These are phyloP conservation scores for Xerocomus spinulosus DNA, from an alignment of 768 basidiomycete species.

Conservation along the genomic window DNA sequence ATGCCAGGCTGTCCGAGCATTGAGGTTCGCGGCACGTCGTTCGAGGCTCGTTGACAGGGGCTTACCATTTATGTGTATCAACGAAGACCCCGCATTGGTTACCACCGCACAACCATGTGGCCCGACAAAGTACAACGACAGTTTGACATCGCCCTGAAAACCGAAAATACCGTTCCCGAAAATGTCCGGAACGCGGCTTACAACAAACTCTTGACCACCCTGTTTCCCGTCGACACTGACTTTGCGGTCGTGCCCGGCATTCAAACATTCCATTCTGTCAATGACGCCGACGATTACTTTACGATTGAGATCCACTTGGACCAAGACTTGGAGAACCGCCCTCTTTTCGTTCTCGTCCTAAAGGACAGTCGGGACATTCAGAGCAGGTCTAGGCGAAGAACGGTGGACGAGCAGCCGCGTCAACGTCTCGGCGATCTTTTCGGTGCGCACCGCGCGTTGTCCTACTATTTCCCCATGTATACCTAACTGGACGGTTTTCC, in stretches of 20 bases:
- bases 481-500: too few relatives aligned
- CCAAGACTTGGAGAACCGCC: too few relatives aligned
- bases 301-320: background rate
- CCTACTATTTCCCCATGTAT: too few relatives aligned
- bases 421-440: background rate
- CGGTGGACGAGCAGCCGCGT: background rate
- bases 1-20: too few relatives aligned
- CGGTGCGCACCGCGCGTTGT: too few relatives aligned
- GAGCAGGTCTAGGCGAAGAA: background rate
- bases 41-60: too few relatives aligned
- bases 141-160: background rate
- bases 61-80: too few relatives aligned
- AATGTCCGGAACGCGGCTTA: background rate
- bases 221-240: background rate
- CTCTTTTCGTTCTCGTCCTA: background rate
- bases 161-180: background rate
- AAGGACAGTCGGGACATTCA: background rate
- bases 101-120: too few relatives aligned
- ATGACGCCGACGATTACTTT: background rate
- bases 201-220: background rate
- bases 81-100: too few relatives aligned
- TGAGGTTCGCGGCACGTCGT: too few relatives aligned
- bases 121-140: background rate
- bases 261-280: background rate
- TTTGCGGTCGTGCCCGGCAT: background rate